phyloP scores from a whole-genome alignment of 768 basidiomycete genomes.

The Chalciporus piperatus region DNA sequence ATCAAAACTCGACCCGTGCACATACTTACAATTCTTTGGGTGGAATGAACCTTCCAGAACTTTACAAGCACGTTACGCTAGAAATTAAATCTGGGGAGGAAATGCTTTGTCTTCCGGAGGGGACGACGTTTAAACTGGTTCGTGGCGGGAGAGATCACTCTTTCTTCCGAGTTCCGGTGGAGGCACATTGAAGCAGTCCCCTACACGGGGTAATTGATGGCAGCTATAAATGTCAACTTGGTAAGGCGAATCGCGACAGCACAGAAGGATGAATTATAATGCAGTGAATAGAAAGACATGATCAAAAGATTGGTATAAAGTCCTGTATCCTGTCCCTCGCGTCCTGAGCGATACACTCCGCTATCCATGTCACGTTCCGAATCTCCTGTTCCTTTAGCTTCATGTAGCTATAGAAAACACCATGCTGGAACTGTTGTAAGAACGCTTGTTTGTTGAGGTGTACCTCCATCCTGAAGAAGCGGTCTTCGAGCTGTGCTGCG shows the following conservation, averaged over 20 bases:
- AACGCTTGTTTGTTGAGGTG: conserved; percentile 93
- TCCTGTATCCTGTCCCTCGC: conserved; percentile 94
- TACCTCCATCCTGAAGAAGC: conserved; percentile 93
- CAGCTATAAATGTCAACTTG: too few relatives aligned
- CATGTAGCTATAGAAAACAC: conserved; percentile 89
- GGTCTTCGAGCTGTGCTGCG: conserved; percentile 80
- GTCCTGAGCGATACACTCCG: conserved; percentile 97
- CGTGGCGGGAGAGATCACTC: too few relatives aligned
- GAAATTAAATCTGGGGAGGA: conserved; percentile 28
- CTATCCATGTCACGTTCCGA: conserved; percentile 88
- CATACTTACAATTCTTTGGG: conserved; percentile 63
- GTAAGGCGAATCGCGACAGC: background rate
- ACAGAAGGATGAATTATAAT: background rate
- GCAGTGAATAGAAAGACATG: conserved; percentile 4
- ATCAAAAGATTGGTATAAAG: conserved; percentile 87
- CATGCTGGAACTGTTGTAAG: conserved; percentile 95
- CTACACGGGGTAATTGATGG: too few relatives aligned
- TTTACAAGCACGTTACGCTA: conserved; percentile 56
- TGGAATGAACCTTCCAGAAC: conserved; percentile 52
- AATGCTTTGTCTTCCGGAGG: too few relatives aligned
- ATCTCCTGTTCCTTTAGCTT: conserved; percentile 92
- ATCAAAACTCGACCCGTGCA: conserved; percentile 56
- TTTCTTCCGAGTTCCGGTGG: too few relatives aligned
- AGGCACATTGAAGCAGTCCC: too few relatives aligned
- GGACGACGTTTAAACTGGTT: too few relatives aligned